These are phyloP conservation scores for Fraxinus ornus DNA, from an alignment of 305 asterid species.

Conservation along the genomic window DNA sequence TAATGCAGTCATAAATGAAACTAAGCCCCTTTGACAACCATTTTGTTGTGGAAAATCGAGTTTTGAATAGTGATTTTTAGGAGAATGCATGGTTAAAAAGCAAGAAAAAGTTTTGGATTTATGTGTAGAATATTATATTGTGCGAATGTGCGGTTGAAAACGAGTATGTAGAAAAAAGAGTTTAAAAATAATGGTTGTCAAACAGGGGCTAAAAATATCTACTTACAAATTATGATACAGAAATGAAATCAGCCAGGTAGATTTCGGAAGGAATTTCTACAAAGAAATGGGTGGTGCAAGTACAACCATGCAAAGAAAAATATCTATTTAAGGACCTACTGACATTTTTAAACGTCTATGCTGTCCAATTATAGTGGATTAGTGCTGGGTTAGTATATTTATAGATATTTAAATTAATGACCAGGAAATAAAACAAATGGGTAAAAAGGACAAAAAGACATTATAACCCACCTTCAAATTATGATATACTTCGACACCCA, in stretches of 20 bases:
- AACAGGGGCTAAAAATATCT: background rate
- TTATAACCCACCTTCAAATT: constrained; percentile 61
- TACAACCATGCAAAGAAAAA: background rate
- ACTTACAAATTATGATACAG: background rate
- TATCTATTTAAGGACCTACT: background rate
- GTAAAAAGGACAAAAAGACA: background rate
- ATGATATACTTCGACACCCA: constrained; percentile 98
- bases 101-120: too few relatives aligned
- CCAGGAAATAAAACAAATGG: background rate
- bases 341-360: background rate
- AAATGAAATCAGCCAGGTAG: background rate
- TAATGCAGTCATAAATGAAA: background rate
- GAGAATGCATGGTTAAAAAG: too few relatives aligned
- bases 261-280: background rate
- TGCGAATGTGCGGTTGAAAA: too few relatives aligned
- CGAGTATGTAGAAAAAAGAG: too few relatives aligned
- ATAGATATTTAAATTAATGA: background rate
- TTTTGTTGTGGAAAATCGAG: background rate
- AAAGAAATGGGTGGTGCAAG: background rate
- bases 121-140: too few relatives aligned
- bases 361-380: background rate
- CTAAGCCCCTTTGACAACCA: too few relatives aligned
- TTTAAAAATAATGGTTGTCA: too few relatives aligned
- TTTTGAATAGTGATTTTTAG: too few relatives aligned
- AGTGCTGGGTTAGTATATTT: background rate